Base-by-base conservation (phyloP, 2,329 filamentous ascomycete genomes). In the Colletotrichum godetiae region DNA sequence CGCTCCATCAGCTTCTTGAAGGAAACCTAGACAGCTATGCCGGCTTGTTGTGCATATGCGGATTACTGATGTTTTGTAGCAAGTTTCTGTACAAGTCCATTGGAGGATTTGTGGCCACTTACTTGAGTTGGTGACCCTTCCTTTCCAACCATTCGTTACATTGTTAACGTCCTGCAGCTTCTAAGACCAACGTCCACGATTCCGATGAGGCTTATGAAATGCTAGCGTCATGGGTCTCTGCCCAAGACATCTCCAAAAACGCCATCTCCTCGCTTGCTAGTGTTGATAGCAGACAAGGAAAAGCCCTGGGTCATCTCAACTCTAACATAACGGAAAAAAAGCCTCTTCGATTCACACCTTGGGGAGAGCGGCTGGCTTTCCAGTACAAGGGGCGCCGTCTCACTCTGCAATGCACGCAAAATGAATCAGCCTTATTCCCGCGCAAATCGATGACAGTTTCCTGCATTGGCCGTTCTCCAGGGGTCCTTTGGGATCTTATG, bases 31-130 rank as follows among this genome's bases (percentile, higher is more conserved):
- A 64, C 12, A 22, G 59, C 29, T 64, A 53, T 35, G 15, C 60
- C 7, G 13, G 55, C 24, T 53, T 65, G 8, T 59, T 69, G 11
- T 67, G 33, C 8, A 81, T 76, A 75, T 83, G 22, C 77, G 78
- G 29, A 52, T 75, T 63, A 78, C 68, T 59, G 53, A 70, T 61
- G 29, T 68, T 62, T 53, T 74, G 49, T 75, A 75, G 60, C 56
- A 72, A 35, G 67, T 62, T 59, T 59, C 83, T 35, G 67, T 84
- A 5, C 71, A 75, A 60, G 81, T 85, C 73, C 76, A 81, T 22
- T 75, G 81, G 49, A 56, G 65, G 65, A 8, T 46, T 68, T 2
- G 11, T 68, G 1, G 46, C 22, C 33, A 68, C 46, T 19, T 67
- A 68, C 46, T 68, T 68, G 4, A 68, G 65, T 61, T 37, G 13